phyloP scores from a whole-genome alignment of 192 early-diverging fungal genomes.

The Entophlyctis luteolus region DNA sequence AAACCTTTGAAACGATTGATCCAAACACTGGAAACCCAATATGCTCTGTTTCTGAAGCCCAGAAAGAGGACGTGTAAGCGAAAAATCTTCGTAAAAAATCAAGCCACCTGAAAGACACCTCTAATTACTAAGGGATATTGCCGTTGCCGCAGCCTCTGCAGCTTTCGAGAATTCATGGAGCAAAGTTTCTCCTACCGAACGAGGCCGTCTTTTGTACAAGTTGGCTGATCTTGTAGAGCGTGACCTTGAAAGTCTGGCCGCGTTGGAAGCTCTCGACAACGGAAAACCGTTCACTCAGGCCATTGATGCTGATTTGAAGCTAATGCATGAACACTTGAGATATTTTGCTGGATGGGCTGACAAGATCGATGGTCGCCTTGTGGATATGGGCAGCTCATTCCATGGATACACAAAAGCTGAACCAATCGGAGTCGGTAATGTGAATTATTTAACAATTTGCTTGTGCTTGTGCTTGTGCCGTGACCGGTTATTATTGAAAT shows the following conservation, averaged over 20 bases:
- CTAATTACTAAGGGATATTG: slow-evolving; percentile 17
- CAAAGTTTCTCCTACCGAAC: slow-evolving; percentile 10
- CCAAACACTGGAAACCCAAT: slow-evolving; percentile 41
- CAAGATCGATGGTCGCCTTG: slow-evolving; percentile 33
- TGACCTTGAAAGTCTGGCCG: slow-evolving; percentile 32
- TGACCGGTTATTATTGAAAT: neutral
- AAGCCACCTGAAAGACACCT: neutral
- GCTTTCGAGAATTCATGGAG: slow-evolving; percentile 38
- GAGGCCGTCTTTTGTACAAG: slow-evolving; percentile 27
- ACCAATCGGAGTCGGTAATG: slow-evolving; percentile 36
- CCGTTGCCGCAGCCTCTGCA: slow-evolving; percentile 37
- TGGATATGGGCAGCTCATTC: slow-evolving; percentile 5
- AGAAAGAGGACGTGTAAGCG: slow-evolving; percentile 37
- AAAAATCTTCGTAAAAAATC: neutral
- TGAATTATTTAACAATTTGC: slow-evolving; percentile 57
- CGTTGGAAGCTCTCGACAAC: slow-evolving; percentile 43
- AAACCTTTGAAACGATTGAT: slow-evolving; percentile 41
- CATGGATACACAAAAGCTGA: slow-evolving; percentile 30
- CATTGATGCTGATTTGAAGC: slow-evolving; percentile 1
- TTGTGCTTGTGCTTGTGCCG: slow-evolving; percentile 45
- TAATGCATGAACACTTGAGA: neutral
- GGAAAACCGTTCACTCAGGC: slow-evolving; percentile 37
- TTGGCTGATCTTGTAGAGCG: slow-evolving; percentile 44
- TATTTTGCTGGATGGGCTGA: slow-evolving; percentile 42
- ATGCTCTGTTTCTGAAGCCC: slow-evolving; percentile 30